Percentiles rank a stretch among this genome's conserved stretches.
phyloP scores from a whole-genome alignment of 805 yeast species.

The Candida anglica region DNA sequence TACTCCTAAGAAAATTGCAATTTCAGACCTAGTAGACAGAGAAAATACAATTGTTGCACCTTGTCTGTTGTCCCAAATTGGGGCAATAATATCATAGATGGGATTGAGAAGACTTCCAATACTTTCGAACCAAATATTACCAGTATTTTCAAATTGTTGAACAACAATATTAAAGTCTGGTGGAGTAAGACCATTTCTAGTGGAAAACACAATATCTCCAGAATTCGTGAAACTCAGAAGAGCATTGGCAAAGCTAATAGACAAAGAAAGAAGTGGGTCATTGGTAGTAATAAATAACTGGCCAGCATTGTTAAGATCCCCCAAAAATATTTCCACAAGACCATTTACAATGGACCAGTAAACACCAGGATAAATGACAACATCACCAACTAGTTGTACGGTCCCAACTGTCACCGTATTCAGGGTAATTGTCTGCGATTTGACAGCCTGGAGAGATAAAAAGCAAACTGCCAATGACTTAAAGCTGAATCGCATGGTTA shows the following conservation, averaged over 20 bases:
- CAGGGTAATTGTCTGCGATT: slow-evolving; percentile 1
- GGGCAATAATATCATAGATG: slow-evolving; percentile 7
- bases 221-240: slow-evolving; percentile 6
- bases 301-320: slow-evolving; percentile 16
- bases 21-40: slow-evolving; percentile 6
- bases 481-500: too few species aligned
- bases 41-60: slow-evolving; percentile 11
- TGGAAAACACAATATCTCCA: slow-evolving; percentile 19
- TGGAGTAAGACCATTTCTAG: slow-evolving; percentile 12
- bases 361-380: slow-evolving; percentile 14
- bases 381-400: background rate
- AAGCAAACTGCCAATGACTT: too few species aligned
- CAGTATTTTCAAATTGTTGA: slow-evolving; percentile 16
- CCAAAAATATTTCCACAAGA: slow-evolving; percentile 15
- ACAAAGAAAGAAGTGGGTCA: slow-evolving; percentile 11
- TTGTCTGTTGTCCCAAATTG: slow-evolving; percentile 12
- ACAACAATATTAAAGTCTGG: slow-evolving; percentile 15
- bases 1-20: slow-evolving; percentile 8
- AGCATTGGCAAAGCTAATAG: slow-evolving; percentile 12
- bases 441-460: background rate
- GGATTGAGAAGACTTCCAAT: background rate
- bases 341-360: slow-evolving; percentile 24
- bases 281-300: slow-evolving; percentile 19
- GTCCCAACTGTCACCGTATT: slow-evolving; percentile 1
- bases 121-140: slow-evolving; percentile 7